Evolutionary conservation across 768 basidiomycete genomes (phyloP), one percentile per base, ranked within the genome.

Genomic region (Tulasnella sp.): DNA sequence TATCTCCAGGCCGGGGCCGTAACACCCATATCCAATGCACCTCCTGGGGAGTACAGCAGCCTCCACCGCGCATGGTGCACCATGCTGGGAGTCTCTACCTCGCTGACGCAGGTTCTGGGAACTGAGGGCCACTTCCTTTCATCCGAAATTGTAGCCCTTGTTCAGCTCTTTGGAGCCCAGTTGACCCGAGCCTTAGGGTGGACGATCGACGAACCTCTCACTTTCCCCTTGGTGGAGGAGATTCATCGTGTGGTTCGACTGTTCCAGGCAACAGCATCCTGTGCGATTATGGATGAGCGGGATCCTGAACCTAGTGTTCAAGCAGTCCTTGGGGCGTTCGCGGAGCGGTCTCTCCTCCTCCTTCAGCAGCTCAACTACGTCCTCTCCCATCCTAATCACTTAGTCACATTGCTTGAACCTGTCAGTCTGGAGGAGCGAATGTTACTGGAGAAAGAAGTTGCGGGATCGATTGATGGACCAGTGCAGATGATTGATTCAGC

Each of bases 311-410:
- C 84, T 84, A 68, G 88, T 86, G 75, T 71, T 19, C n/a, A 7
- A 16, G 73, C 26, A 14, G 86, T 93, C 6, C 83, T 94, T 52
- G 83, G 84, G 0, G 86, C 86, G 19, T 94, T 92, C 78, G 86
- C 88, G 2, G 82, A 82, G 0, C 87, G 87, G 74, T 88, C 90
- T 0, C 80, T 95, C 22, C 82, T 87, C 37, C 86, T 96, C 32
- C 83, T 97, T 0, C 93, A 94, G 77, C 91, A 94, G 75, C 80
- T 97, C 74, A 95, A 94, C 79, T 94, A 95, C 75, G 91, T 92
- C 0, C 83, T 96, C 63, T 90, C 92, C 0, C 95, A 98, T 79
- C 95, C 95, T 7, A 91, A 95, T 77, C 90, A 94, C 76, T 84
- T 97, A 14, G 88, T 90, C 1, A 89, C 89, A 75, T 82, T 92